These are phyloP conservation scores for Selaginella moellendorffii DNA, from an alignment of 75 land plant species.

Conservation along the genomic window DNA sequence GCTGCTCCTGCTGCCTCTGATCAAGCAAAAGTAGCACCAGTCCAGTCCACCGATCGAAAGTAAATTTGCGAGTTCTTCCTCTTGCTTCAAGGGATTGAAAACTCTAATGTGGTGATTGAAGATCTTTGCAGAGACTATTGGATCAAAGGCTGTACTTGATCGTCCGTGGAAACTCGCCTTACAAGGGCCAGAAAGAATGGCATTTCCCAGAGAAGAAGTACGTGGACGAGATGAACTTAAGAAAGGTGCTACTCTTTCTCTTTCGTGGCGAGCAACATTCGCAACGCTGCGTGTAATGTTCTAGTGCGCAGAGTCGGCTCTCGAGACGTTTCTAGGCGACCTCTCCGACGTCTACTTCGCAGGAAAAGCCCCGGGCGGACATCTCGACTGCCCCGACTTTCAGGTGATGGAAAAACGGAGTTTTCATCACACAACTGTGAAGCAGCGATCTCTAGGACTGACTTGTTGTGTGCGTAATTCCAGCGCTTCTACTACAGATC, in stretches of 20 bases:
- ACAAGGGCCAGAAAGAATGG: slow-evolving; percentile 54
- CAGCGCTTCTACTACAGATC: slow-evolving; percentile 93
- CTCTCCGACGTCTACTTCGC: slow-evolving; percentile 63
- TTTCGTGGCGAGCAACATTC: too few species aligned
- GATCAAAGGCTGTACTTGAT: slow-evolving; percentile 82
- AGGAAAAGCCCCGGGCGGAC: slow-evolving; percentile 96
- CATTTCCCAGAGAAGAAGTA: slow-evolving; percentile 94
- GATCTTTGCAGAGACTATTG: slow-evolving; percentile 84
- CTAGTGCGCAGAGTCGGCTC: slow-evolving; percentile 90
- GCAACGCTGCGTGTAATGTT: not conserved
- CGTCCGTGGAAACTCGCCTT: slow-evolving; percentile 44
- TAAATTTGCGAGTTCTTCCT: not conserved
- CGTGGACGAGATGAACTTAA: slow-evolving; percentile 60
- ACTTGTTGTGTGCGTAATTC: too few species aligned
- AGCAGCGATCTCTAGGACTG: too few species aligned
- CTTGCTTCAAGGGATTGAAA: not conserved
- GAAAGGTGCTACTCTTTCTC: too few species aligned
- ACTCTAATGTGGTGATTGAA: slow-evolving; percentile 11
- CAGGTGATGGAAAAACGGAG: too few species aligned
- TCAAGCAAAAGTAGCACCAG: not conserved
- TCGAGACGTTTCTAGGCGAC: slow-evolving; percentile 50
- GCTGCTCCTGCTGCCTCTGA: not conserved
- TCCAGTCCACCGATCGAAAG: not conserved
- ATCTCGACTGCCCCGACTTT: slow-evolving; percentile 21
- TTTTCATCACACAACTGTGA: too few species aligned